Conservation (phyloP, 257 asterid species). For the Apocynum venetum region DNA sequence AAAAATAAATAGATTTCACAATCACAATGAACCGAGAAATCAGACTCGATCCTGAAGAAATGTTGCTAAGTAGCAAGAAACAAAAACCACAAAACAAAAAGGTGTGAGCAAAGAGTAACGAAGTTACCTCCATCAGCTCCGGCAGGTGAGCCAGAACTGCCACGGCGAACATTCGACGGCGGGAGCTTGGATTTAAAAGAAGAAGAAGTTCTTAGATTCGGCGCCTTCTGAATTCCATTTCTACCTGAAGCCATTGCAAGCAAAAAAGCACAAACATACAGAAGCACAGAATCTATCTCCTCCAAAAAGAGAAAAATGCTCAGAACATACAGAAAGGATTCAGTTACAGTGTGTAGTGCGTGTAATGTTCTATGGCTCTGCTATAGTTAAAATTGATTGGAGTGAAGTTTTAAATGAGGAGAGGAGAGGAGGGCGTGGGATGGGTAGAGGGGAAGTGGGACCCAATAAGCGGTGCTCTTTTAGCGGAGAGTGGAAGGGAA, state of each 20-base stretch:
- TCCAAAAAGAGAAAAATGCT: background rate
- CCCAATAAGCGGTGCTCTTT: slow-evolving; percentile 20
- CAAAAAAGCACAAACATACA: background rate
- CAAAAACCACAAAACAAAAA: background rate
- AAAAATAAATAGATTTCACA: background rate
- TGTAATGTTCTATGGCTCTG: background rate
- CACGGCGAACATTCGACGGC: slow-evolving; percentile 69
- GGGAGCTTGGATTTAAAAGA: slow-evolving; percentile 81
- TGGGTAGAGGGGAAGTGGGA: slow-evolving; percentile 11
- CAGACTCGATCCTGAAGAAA: slow-evolving; percentile 15
- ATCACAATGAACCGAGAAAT: background rate
- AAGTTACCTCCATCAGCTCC: slow-evolving; percentile 66
- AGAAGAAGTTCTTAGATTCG: slow-evolving; percentile 65
- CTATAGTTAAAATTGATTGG: background rate
- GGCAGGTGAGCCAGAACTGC: slow-evolving; percentile 41
- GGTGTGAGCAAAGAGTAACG: background rate
- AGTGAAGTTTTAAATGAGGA: slow-evolving; percentile 3
- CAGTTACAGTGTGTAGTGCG: background rate
- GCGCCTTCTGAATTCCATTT: slow-evolving; percentile 61
- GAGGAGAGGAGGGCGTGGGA: background rate
- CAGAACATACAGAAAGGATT: background rate
- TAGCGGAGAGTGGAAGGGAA: slow-evolving; percentile 22
- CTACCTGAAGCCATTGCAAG: slow-evolving; percentile 58
- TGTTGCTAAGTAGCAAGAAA: background rate
- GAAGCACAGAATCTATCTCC: background rate